These are phyloP conservation scores for Umbelopsis ramanniana DNA, from an alignment of 192 early-diverging fungal genomes.

Conservation along the genomic window DNA sequence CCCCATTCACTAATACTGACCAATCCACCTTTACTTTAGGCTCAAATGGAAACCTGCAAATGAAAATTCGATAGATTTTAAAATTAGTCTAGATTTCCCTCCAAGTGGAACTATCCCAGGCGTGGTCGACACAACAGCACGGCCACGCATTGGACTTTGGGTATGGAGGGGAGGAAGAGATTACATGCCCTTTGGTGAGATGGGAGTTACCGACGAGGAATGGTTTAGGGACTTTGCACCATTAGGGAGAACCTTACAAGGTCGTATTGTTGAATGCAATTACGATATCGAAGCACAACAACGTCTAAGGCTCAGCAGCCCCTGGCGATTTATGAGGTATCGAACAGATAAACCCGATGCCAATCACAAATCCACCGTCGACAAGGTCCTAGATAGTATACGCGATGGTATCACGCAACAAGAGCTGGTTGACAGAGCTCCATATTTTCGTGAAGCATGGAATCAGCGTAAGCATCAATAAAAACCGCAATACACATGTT, in stretches of 20 bases:
- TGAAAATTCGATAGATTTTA: constrained; percentile 84
- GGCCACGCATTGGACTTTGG: constrained; percentile 52
- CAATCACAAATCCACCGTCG: constrained; percentile 67
- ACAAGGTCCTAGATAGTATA: constrained; percentile 71
- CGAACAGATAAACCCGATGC: constrained; percentile 80
- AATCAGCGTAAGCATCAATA: constrained; percentile 32
- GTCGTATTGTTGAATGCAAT: constrained; percentile 66
- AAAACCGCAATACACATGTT: not conserved
- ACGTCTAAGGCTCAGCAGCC: constrained; percentile 29
- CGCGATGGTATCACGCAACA: constrained; percentile 69
- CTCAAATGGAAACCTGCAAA: constrained; percentile 87
- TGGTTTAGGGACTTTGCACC: constrained; percentile 50
- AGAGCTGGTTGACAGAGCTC: constrained; percentile 44
- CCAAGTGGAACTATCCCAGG: constrained; percentile 30
- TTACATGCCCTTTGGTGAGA: constrained; percentile 51
- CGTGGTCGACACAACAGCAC: constrained; percentile 26
- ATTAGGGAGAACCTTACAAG: constrained; percentile 45
- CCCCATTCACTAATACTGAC: not conserved
- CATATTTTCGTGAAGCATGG: constrained; percentile 40
- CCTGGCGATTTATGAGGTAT: constrained; percentile 78
- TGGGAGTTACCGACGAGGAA: constrained; percentile 61
- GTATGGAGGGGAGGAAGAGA: constrained; percentile 51
- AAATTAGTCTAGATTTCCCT: constrained; percentile 45
- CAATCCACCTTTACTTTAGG: constrained; percentile 44
- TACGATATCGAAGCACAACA: constrained; percentile 55